Conservation (phyloP, 2,329 filamentous ascomycete genomes). For the Ophiostoma australiae region DNA sequence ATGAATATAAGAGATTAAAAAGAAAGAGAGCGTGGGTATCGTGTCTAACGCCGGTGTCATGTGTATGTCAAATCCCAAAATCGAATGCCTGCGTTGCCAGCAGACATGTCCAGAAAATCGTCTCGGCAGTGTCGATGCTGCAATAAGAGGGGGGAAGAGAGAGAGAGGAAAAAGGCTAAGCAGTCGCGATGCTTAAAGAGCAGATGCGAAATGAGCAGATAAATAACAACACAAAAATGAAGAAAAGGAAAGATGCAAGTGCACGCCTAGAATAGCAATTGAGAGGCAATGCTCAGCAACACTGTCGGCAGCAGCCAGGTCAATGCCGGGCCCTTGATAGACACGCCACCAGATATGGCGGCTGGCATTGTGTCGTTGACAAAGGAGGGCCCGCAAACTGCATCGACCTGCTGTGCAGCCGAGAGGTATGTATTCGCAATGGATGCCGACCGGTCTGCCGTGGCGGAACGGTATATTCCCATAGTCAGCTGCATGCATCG, state of each 20-base stretch:
- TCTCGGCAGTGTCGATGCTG: neutral
- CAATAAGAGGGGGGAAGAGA: too few relatives aligned
- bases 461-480: constrained; percentile 68
- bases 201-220: neutral
- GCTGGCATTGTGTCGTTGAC: constrained; percentile 52
- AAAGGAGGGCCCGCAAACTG: constrained; percentile 54
- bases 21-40: constrained; percentile 22
- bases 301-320: neutral
- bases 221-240: too few relatives aligned
- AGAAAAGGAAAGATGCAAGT: neutral
- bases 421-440: constrained; percentile 63
- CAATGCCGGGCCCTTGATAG: neutral
- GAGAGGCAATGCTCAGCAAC: neutral
- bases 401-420: constrained; percentile 70
- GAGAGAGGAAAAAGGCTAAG: neutral
- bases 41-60: constrained; percentile 20
- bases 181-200: neutral
- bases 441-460: constrained; percentile 59
- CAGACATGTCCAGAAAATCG: constrained; percentile 10
- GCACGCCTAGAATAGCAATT: neutral
- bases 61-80: constrained; percentile 6
- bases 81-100: constrained; percentile 11
- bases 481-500: constrained; percentile 75
- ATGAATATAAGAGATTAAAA: constrained; percentile 1
- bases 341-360: constrained; percentile 23